A percentile compares a stretch with the other conserved stretches of the same genome.
Evolutionary conservation across 1,139 yeast species (phyloP).

Genomic region (Zygosaccharomyces pseudobailii): DNA sequence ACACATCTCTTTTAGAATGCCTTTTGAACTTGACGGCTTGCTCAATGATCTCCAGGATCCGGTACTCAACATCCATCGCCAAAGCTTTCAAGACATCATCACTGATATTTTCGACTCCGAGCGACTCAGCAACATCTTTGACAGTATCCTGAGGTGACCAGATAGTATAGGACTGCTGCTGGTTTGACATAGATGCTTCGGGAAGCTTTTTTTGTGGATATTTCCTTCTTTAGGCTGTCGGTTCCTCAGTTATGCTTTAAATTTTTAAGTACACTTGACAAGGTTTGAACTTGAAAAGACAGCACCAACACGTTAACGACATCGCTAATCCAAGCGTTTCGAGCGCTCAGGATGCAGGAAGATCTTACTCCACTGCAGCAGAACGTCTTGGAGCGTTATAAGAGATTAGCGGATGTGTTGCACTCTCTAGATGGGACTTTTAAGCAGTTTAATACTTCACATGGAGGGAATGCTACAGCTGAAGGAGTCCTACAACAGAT

Average conservation of each 20-base stretch:
- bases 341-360: slow-evolving; percentile 14
- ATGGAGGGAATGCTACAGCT: slow-evolving; percentile 21
- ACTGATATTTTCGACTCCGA: slow-evolving; percentile 72
- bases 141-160: slow-evolving; percentile 99
- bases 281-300: neutral
- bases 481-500: slow-evolving; percentile 34
- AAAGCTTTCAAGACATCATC: slow-evolving; percentile 92
- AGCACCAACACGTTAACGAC: neutral
- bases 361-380: slow-evolving; percentile 28
- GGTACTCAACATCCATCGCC: slow-evolving; percentile 98
- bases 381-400: slow-evolving; percentile 28
- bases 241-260: neutral
- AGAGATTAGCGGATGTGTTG: slow-evolving; percentile 23
- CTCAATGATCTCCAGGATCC: slow-evolving; percentile 91
- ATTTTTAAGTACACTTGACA: neutral
- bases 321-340: neutral
- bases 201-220: neutral
- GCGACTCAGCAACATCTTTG: slow-evolving; percentile 88
- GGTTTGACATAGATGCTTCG: slow-evolving; percentile 20
- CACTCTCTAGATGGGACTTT: slow-evolving; percentile 29
- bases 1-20: slow-evolving; percentile 78
- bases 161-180: slow-evolving; percentile 65
- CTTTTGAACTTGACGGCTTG: slow-evolving; percentile 96
- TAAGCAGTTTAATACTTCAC: slow-evolving; percentile 21
- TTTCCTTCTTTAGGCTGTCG: neutral